Evolutionary conservation across 345 rosid species (phyloP).

Genomic region (Theobroma cacao): DNA sequence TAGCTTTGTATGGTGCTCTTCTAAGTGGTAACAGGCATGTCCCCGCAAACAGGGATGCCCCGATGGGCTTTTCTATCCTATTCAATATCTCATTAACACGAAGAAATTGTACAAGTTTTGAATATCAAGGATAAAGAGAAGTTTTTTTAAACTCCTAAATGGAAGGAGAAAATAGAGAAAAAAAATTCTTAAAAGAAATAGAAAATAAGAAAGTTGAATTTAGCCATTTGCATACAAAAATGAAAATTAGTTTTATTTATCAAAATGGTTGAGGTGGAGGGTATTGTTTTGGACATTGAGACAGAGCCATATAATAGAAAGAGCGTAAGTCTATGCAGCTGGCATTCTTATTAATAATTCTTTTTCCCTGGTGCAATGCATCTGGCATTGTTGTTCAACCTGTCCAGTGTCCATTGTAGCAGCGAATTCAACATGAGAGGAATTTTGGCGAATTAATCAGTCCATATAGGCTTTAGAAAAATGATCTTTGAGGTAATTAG

Average conservation of each 20-base stretch:
- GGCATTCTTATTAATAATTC: neutral
- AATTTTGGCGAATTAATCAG: neutral
- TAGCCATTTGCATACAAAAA: no score
- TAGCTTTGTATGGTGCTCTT: no score
- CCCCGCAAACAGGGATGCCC: no score
- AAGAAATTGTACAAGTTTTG: no score
- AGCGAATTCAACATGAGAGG: neutral
- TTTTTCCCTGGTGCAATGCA: neutral
- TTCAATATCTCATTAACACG: no score
- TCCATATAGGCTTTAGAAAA: neutral
- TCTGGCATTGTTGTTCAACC: neutral
- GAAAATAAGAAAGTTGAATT: no score
- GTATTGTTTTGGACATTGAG: neutral
- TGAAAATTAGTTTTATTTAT: neutral
- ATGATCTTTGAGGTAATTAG: slow-evolving; percentile 11
- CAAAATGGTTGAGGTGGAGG: neutral
- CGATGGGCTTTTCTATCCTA: no score
- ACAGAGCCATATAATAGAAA: neutral
- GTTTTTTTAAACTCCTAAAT: no score
- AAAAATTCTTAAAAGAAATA: no score
- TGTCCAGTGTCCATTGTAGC: neutral
- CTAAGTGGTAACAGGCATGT: no score
- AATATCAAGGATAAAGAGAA: no score
- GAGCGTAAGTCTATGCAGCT: neutral
- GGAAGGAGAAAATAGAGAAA: no score